Conservation (phyloP, 768 basidiomycete genomes). For the Termitomyces sp. region DNA sequence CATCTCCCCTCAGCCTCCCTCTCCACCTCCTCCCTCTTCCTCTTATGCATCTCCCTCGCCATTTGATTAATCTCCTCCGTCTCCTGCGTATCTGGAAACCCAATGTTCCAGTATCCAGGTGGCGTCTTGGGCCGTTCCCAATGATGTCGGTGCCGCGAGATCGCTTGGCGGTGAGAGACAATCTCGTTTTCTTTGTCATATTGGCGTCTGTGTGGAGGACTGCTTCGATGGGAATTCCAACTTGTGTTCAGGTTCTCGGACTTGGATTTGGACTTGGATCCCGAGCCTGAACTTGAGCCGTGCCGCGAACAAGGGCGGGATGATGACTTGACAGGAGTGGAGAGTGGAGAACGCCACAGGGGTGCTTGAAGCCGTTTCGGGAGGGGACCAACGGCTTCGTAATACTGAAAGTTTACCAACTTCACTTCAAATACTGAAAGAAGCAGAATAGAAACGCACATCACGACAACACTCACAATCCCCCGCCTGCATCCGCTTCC, state of each 20-base stretch:
- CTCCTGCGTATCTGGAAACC: constrained; percentile 85
- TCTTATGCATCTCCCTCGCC: constrained; percentile 67
- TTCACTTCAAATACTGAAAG: neutral
- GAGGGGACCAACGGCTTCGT: constrained; percentile 68
- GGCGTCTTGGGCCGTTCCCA: constrained; percentile 74
- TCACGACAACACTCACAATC: constrained; percentile 83
- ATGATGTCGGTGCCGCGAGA: constrained; percentile 67
- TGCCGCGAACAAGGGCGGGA: constrained; percentile 20
- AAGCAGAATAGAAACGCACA: constrained; percentile 31
- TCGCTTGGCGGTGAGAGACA: constrained; percentile 57
- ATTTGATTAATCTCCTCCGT: constrained; percentile 66
- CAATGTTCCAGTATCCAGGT: constrained; percentile 86
- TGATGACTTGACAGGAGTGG: constrained; percentile 20
- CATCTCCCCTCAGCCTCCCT: constrained; percentile 31
- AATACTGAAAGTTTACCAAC: constrained; percentile 50
- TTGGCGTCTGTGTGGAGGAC: constrained; percentile 3
- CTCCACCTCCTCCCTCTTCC: constrained; percentile 57
- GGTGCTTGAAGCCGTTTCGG: constrained; percentile 62
- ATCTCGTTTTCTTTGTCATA: constrained; percentile 23
- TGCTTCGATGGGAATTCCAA: neutral
- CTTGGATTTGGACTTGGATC: neutral
- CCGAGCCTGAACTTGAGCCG: constrained; percentile 3
- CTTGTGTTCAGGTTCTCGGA: neutral
- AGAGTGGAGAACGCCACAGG: constrained; percentile 64
- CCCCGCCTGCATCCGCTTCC: constrained; percentile 62